Base-by-base conservation (phyloP, 2,329 filamentous ascomycete species). In the Colletotrichum sansevieriae region DNA sequence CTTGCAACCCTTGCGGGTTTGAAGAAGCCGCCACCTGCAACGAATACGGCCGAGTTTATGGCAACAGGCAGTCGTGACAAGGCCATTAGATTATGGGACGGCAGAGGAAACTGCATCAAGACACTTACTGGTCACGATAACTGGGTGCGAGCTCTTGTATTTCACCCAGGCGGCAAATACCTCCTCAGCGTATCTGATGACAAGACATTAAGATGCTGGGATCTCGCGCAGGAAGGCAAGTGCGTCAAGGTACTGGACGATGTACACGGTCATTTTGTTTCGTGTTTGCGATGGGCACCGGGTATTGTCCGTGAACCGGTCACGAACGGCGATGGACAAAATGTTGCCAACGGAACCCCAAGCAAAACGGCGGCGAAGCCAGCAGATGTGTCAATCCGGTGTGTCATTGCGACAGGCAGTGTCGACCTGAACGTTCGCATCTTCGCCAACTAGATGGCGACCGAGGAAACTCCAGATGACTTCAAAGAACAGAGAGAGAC, bases 191-290 rank as follows among this genome's bases (percentile, higher is more conserved):
- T 92, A 20, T 88, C 91, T 15, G 95, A 98, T 77, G 95, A 98
- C 82, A 97, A 96, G 82, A 95, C 93, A 4, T 85, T 98, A 68
- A 87, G 95, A 63, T 98, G 95, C 83, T 98, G 95, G 95, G 95
- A 98, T 81, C 83, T 98, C 29, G 87, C 88, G 29, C 95, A 98
- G 77, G 94, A 97, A 78, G 93, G 93, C 47, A 95, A 94, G 75
- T 95, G 94, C 74, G 94, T 97, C 73, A 95, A 95, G 79, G 90
- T 89, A 0, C 82, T 98, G 15, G 85, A 86, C 43, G 92, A 94
- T 71, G 90, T 90, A 0, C 94, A 97, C 76, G 90, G 87, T 4
- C 94, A 94, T 76, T 98, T 98, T 75, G 88, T 98, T 57, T 94
- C 89, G 69, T 95, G 92, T 76, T 84, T 98, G 74, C 83, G 94